Percentiles rank a stretch among this genome's conserved stretches.
Conservation (phyloP, 2,329 filamentous ascomycete genomes). For the Clarireedia hainanense region DNA sequence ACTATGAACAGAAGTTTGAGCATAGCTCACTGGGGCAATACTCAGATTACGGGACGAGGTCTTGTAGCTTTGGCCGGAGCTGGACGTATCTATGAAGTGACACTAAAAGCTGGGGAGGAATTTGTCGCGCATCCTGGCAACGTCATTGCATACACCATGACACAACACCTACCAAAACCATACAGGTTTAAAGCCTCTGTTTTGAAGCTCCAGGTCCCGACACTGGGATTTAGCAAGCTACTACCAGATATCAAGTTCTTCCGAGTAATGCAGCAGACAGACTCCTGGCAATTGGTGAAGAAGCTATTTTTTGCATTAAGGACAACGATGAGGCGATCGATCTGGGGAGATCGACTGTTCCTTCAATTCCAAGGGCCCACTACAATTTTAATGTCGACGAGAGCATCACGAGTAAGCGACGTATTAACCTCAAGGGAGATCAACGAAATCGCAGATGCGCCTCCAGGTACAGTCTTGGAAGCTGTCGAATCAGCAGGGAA, state of each 20-base stretch:
- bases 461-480: slow-evolving; percentile 60
- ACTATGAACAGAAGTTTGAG: slow-evolving; percentile 68
- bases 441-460: slow-evolving; percentile 80
- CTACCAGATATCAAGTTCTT: slow-evolving; percentile 68
- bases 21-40: slow-evolving; percentile 85
- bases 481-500: slow-evolving; percentile 43
- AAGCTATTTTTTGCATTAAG: slow-evolving; percentile 60
- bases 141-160: slow-evolving; percentile 82
- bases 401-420: slow-evolving; percentile 72
- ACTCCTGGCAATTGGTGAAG: slow-evolving; percentile 63
- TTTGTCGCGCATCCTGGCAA: slow-evolving; percentile 88
- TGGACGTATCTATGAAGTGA: slow-evolving; percentile 83
- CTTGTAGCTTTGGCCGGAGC: slow-evolving; percentile 77
- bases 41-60: slow-evolving; percentile 79
- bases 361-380: slow-evolving; percentile 81
- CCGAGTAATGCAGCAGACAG: slow-evolving; percentile 60
- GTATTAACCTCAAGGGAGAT: slow-evolving; percentile 70
- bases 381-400: slow-evolving; percentile 80
- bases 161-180: slow-evolving; percentile 64
- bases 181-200: slow-evolving; percentile 78
- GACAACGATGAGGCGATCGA: slow-evolving; percentile 69
- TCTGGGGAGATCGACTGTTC: slow-evolving; percentile 93
- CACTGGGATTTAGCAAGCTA: slow-evolving; percentile 50
- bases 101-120: slow-evolving; percentile 73
- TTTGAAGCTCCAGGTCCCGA: slow-evolving; percentile 71